Conservation (phyloP, 2,329 filamentous ascomycete species). For the Gremmenia infestans region DNA sequence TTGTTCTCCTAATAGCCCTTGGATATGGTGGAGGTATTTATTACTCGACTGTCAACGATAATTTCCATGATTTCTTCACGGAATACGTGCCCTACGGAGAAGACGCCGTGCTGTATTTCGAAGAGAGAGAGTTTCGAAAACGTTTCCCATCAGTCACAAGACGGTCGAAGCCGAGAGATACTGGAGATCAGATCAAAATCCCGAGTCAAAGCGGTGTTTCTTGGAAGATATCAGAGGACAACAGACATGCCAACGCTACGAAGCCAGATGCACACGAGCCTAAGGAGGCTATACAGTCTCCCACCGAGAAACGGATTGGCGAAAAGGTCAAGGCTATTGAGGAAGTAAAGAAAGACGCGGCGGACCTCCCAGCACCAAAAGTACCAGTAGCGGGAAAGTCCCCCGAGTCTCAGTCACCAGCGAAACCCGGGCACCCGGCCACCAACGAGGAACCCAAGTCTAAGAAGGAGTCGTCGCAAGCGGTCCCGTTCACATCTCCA, state of each 20-base stretch:
- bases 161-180: constrained; percentile 38
- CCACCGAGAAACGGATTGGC: constrained; percentile 23
- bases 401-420: constrained; percentile 17
- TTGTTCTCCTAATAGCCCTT: constrained; percentile 70
- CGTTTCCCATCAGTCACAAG: constrained; percentile 59
- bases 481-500: constrained; percentile 40
- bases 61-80: constrained; percentile 99
- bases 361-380: constrained; percentile 19
- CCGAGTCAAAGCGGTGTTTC: constrained; percentile 80
- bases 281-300: constrained; percentile 26
- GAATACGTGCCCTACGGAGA: constrained; percentile 94
- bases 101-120: constrained; percentile 89
- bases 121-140: constrained; percentile 89
- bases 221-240: constrained; percentile 66
- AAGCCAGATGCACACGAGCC: constrained; percentile 23
- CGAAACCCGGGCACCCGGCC: constrained; percentile 17
- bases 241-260: constrained; percentile 56
- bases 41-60: constrained; percentile 90
- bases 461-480: background rate
- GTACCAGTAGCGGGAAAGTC: constrained; percentile 16
- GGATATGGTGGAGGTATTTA: constrained; percentile 86
- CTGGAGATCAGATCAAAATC: constrained; percentile 72
- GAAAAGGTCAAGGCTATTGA: constrained; percentile 33
- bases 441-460: constrained; percentile 2
- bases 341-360: constrained; percentile 31